Evolutionary conservation across 1,284 basidiomycete species (phyloP), one percentile per base, ranked within the genome.

Genomic region (Cryptococcus sp.): DNA sequence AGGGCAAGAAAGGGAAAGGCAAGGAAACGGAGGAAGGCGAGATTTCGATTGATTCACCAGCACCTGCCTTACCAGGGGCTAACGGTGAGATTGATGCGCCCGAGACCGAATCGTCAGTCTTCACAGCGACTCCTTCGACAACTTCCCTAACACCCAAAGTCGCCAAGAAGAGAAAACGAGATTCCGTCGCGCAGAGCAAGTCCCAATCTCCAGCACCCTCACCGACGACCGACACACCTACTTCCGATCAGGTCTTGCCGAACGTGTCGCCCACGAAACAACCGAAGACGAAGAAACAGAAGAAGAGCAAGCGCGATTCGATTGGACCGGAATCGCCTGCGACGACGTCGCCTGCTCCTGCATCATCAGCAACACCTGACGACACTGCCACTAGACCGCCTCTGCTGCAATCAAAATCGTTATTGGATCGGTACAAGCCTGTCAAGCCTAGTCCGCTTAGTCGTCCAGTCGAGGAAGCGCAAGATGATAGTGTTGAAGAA

Each of bases 391-490:
- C 22, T 17, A 22, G n/a, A 15, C 35, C 35, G 17, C 41, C 38
- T 20, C 13, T 40, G 10, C 47, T 39, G 7, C 20, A 47, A 8
- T 50, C 53, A 35, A 23, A 25, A 19, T 52, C 50, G 16, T 41
- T 51, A 4, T 17, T 56, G 46, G 56, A 64, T 41, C 53, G 39
- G 25, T 70, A 67, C 62, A 68, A 66, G 44, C 70, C 70, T 13
- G 50, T 47, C 10, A 63, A 59, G 15, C 70, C 70, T 7, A 70
- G 68, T 42, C 70, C 70, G 1, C 50, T 72, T 3, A 57, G 63
- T 11, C 62, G 64, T 35, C 44, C 61, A 2, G 50, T 64, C 3
- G 54, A 52, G 8, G 56, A 52, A 4, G 35, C 46, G 27, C 46
- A 50, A 6, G 53, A 44, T 49, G 39, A 47, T 27, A 40, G 42